Evolutionary conservation across 139 green algal species (phyloP).

Genomic region (Zygnema circumcarinatum): DNA sequence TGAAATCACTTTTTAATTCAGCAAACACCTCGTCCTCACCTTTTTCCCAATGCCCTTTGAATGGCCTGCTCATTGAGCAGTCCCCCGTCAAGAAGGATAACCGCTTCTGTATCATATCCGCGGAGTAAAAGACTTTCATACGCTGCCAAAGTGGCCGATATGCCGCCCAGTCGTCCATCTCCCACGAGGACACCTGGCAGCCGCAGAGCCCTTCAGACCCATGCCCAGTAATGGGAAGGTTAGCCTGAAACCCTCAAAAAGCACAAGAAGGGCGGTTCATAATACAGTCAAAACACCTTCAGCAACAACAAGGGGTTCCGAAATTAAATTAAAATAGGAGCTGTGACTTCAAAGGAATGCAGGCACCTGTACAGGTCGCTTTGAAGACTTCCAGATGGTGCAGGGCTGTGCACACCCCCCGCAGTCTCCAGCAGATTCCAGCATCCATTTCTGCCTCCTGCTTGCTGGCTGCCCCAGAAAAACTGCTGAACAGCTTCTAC

Average conservation of each 20-base stretch:
- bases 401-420: conserved; percentile 84
- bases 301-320: neutral
- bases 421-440: conserved; percentile 91
- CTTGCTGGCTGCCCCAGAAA: neutral
- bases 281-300: neutral
- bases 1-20: no score
- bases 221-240: neutral
- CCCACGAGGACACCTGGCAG: conserved; percentile 90
- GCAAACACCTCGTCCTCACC: neutral
- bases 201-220: conserved; percentile 75
- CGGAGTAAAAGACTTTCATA: conserved; percentile 78
- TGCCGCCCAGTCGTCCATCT: conserved; percentile 87
- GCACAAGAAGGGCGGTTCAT: no score
- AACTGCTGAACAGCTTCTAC: conserved; percentile 7
- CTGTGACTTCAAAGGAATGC: no score
- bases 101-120: conserved; percentile 77
- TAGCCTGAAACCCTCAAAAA: neutral
- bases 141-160: conserved; percentile 85
- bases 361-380: conserved; percentile 59
- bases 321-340: neutral
- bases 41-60: neutral
- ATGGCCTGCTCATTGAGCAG: neutral
- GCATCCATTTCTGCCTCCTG: neutral
- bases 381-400: conserved; percentile 81
- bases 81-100: conserved; percentile 71